Base-by-base conservation (phyloP, 1,284 basidiomycete species). In the Erythrobasidium hasegawianum region DNA sequence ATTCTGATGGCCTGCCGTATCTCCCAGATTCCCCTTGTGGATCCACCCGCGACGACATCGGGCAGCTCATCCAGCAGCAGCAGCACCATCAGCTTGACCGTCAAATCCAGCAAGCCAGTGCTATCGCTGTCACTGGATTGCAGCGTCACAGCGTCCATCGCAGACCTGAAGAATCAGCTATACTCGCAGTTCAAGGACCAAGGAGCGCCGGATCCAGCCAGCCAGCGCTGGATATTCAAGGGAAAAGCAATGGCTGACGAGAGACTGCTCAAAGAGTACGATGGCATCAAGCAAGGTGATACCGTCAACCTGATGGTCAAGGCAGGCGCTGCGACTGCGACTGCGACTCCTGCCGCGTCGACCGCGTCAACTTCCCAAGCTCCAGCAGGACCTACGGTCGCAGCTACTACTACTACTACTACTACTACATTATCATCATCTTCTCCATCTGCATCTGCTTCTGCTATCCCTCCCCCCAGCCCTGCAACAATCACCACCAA, bases 81-180 rank as follows among this genome's bases (percentile, higher is more conserved):
- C 59, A 14, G 81, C 65, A 78, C 83, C n/a, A 79, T 92, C 72
- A 81, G 80, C 50, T 77, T 96, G 70, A 87, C 84, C 52, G 85
- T 97, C 83, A 95, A 95, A 79, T 93, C 88, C 45, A 81, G 86
- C 74, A 95, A 95, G 75, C 93, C 93, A 0, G 79, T 89, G n/a
- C 81, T 86, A 53, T 80, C 86, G 0, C 87, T 89, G 78, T 81
- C 83, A 26, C 80, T 96, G 68, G 76, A 83, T 38, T 83, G 88
- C 39, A 83, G 85, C 45, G 83, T 85, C 54, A 86, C 89, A 33
- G 89, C 93, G 76, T 84, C 89, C 49, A 85, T 97, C 77, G 79
- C 83, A 40, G 78, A 85, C 61, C 85, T 95, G 76, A 97, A 96
- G 77, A 73, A 81, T 1, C 83, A 84, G 68, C 84, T 90, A 66